Evolutionary conservation across 2,329 filamentous ascomycete genomes (phyloP).

Genomic region (Hypoxylon sp.): DNA sequence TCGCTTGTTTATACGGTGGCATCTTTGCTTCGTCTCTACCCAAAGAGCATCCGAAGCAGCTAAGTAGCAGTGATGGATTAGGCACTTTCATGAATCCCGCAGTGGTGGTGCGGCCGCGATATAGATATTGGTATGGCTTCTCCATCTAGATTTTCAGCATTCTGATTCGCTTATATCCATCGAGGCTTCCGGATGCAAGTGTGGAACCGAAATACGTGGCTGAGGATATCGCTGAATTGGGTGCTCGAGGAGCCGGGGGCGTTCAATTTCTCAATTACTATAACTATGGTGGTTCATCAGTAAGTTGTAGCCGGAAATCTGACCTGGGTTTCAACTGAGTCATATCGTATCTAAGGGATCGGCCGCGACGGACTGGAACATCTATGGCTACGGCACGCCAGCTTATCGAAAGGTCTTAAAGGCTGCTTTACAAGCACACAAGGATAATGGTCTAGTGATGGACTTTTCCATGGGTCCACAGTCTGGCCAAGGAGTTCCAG

Average conservation of each 20-base stretch:
- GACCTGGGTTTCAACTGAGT: not conserved
- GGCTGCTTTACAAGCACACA: not conserved
- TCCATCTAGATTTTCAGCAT: not conserved
- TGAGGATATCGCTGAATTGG: not conserved
- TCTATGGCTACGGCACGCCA: not conserved
- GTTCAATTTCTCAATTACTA: constrained; percentile 1
- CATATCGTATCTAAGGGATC: not conserved
- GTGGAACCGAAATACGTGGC: not conserved
- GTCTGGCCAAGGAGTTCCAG: constrained; percentile 3
- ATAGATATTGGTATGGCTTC: not conserved
- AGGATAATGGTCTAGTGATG: not conserved
- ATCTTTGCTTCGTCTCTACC: not conserved
- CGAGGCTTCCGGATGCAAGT: not conserved
- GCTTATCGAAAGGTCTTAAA: not conserved
- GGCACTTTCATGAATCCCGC: not conserved
- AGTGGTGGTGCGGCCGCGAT: not conserved
- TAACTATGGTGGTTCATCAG: not conserved
- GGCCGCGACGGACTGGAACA: not conserved
- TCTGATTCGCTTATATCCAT: not conserved
- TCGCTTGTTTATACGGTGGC: not conserved
- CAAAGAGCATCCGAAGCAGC: not conserved
- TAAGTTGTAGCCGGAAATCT: not conserved
- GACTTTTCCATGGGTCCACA: not conserved
- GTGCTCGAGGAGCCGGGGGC: not conserved
- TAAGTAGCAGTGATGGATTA: not conserved